These are phyloP conservation scores for Paraconiothyrium brasiliense DNA, from an alignment of 2,329 filamentous ascomycete genomes.

Conservation along the genomic window DNA sequence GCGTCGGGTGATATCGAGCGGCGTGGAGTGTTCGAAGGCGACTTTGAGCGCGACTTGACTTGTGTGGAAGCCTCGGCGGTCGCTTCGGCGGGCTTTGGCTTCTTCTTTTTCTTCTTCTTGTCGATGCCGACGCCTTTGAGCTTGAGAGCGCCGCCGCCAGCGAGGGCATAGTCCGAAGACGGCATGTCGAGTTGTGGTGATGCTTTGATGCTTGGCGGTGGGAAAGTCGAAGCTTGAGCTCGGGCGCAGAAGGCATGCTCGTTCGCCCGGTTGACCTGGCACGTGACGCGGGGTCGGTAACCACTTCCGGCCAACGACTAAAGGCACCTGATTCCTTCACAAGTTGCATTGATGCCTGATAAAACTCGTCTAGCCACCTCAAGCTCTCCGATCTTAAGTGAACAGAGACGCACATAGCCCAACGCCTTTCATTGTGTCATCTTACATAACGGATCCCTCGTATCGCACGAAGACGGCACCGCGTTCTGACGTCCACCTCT, in stretches of 20 bases:
- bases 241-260: not conserved
- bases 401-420: not conserved
- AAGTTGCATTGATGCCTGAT: not conserved
- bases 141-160: slow-evolving; percentile 79
- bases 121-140: slow-evolving; percentile 78
- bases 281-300: slow-evolving; percentile 7
- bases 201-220: slow-evolving; percentile 14
- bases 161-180: slow-evolving; percentile 76
- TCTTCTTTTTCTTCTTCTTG: slow-evolving; percentile 69
- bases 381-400: not conserved
- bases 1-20: slow-evolving; percentile 47
- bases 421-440: not conserved
- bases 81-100: slow-evolving; percentile 43
- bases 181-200: slow-evolving; percentile 63
- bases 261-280: not conserved
- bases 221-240: slow-evolving; percentile 14
- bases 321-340: not conserved
- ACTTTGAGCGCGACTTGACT: slow-evolving; percentile 25
- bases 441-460: not conserved
- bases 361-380: not conserved
- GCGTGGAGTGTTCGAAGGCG: slow-evolving; percentile 33
- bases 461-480: not conserved
- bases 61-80: slow-evolving; percentile 32
- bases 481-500: not conserved
- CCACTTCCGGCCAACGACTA: not conserved